Conservation (phyloP, 257 asterid genomes). For the Solanum megistacrolobum region DNA sequence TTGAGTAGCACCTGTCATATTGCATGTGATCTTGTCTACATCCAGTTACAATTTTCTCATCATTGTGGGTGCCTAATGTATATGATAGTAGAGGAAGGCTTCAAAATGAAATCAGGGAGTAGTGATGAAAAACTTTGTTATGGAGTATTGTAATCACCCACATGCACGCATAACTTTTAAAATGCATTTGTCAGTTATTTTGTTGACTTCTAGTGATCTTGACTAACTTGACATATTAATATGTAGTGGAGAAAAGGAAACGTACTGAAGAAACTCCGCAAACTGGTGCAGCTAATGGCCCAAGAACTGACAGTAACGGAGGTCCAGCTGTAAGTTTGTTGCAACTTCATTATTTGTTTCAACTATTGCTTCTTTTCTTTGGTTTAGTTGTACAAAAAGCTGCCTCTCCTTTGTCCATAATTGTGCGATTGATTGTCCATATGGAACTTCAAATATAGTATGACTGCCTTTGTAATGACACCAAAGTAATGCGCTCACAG, state of each 20-base stretch:
- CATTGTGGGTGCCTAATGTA: not conserved
- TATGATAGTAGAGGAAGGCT: not conserved
- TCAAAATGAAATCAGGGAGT: not conserved
- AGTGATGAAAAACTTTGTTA: not conserved
- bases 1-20: not conserved
- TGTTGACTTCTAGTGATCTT: not conserved
- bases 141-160: not conserved
- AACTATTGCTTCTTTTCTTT: not conserved
- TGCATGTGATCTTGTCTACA: not conserved
- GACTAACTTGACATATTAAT: not conserved
- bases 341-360: slow-evolving; percentile 2
- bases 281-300: slow-evolving; percentile 50
- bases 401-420: not conserved
- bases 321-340: slow-evolving; percentile 67
- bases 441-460: not conserved
- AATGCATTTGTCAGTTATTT: not conserved
- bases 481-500: not conserved
- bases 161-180: not conserved
- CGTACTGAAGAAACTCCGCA: slow-evolving; percentile 58
- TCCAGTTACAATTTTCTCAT: not conserved
- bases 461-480: not conserved
- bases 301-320: slow-evolving; percentile 69
- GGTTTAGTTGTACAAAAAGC: not conserved
- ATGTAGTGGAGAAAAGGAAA: slow-evolving; percentile 66
- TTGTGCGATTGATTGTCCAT: not conserved